Base-by-base conservation (phyloP, 129 eudicot species). In the Apium graveolens region DNA sequence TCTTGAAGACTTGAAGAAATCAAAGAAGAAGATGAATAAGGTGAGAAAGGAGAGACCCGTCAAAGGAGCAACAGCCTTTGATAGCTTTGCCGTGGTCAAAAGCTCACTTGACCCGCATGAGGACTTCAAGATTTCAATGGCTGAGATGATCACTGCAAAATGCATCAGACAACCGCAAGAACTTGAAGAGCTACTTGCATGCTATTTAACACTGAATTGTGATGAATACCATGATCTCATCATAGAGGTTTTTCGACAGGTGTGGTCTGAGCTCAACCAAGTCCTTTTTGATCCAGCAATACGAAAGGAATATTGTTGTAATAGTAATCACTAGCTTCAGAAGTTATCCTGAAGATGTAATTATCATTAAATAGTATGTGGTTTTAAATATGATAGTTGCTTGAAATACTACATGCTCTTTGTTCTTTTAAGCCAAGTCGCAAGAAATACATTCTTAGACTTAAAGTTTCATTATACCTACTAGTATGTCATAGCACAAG, bases 71-170 rank as follows among this genome's bases (percentile, higher is more conserved):
- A 75, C 78, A 16, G 75, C 57, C 12, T 81, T 86, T 31, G 90
- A 87, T 46, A 86, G 95, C 85, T 87, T 85, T 72, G 98, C 98
- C 1, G 81, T 93, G 14, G 86, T 83, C 6, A 93, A 91, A 82
- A 86, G 86, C n/a, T 89, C 98, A 35, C 51, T 48, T 39, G 86
- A 93, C 41, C 98, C 98, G 8, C 82, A 79, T 5, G 34, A 38
- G 73, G 98, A 93, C 51, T 93, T 93, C 35, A 83, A 87, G 76
- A 86, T 89, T 37, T 93, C 98, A 4, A 93, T 93, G 98, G 70
- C 86, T 6, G 95, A 91, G 81, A 91, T 91, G 98, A 93, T 93
- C 76, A 80, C 71, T 37, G 89, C 84, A 85, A 86, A 88, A 21
- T 87, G 89, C 41, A 87, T 93, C 37, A 76, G 53, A 73, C 69